Base-by-base conservation (phyloP, 2,329 filamentous ascomycete genomes). In the Penicillium sp. region DNA sequence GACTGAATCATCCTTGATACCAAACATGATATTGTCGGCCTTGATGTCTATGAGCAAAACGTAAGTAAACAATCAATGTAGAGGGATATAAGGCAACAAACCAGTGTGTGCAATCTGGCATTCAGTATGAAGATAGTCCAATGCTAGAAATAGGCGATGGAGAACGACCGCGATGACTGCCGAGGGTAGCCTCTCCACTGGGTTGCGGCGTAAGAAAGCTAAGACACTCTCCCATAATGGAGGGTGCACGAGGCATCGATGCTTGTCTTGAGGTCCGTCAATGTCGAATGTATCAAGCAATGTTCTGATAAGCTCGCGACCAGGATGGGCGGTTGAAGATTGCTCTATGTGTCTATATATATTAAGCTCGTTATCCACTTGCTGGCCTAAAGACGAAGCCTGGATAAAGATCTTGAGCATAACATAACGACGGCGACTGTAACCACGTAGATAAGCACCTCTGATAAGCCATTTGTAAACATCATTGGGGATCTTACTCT, bases 1-100 rank as follows among this genome's bases (percentile, higher is more conserved):
- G 8, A 71, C 59, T 0, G 64, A 64, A 33, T 72, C 58, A 34
- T 73, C 67, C 0, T 37, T 27, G 23, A 71, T 65, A 6, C 59
- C 59, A 21, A 72, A 60, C 62, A 75, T 68, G 27, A 75, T 69
- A 31, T 75, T 75, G 41, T 71, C 67, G 3, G 67, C 64, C 43
- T 70, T 72, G 21, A 75, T 71, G 49, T 68, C 65, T n/a, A n/a
- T 69, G 29, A 39, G 32, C 33, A 26, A 15, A 38, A 13, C 11
- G 25, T 31, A 20, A 41, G 28, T 13, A 28, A 17, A 13, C 14
- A 15, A 37, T 15, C 14, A 3, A 28, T 23, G 11, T 23, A 15
- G 13, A 8, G 7, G 15, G 6, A 42, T 7, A 7, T 3, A n/a
- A n/a, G n/a, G 21, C 3, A 11, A 21, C 11, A 7, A 2, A 38